Conservation (phyloP, 1,284 basidiomycete genomes). For the Rugosomyces carneus region DNA sequence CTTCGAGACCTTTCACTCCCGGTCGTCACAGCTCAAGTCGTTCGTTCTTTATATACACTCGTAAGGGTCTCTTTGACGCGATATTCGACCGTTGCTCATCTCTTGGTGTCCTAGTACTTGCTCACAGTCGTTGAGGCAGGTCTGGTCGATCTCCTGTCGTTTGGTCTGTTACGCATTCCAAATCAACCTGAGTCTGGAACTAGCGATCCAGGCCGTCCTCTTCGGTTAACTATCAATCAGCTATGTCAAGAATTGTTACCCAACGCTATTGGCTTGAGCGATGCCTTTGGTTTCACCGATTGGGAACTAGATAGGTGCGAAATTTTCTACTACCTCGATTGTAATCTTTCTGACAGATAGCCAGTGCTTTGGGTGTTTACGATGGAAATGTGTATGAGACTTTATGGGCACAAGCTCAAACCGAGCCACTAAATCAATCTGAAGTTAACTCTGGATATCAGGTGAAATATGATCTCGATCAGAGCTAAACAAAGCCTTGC, state of each 20-base stretch:
- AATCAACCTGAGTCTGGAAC: conserved; percentile 17
- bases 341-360: background rate
- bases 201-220: conserved; percentile 39
- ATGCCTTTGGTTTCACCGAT: conserved; percentile 73
- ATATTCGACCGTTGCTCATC: background rate
- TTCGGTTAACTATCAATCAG: conserved; percentile 50
- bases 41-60: conserved; percentile 43
- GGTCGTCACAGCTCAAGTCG: conserved; percentile 26
- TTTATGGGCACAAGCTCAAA: conserved; percentile 58
- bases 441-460: conserved; percentile 49
- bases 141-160: conserved; percentile 53
- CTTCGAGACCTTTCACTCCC: conserved; percentile 29
- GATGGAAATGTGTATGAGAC: conserved; percentile 68
- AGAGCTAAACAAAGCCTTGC: background rate
- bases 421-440: conserved; percentile 57
- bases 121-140: conserved; percentile 52
- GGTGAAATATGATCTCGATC: conserved; percentile 26
- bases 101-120: conserved; percentile 43
- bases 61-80: conserved; percentile 28
- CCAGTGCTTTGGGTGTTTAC: conserved; percentile 56
- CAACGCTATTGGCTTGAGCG: conserved; percentile 64
- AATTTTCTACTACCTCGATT: background rate
- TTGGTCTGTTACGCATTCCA: conserved; percentile 34
- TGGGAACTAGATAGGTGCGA: conserved; percentile 71
- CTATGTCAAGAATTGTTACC: conserved; percentile 53